Evolutionary conservation across 2,329 filamentous ascomycete genomes (phyloP).

Genomic region (Cryoendolithus antarcticus): DNA sequence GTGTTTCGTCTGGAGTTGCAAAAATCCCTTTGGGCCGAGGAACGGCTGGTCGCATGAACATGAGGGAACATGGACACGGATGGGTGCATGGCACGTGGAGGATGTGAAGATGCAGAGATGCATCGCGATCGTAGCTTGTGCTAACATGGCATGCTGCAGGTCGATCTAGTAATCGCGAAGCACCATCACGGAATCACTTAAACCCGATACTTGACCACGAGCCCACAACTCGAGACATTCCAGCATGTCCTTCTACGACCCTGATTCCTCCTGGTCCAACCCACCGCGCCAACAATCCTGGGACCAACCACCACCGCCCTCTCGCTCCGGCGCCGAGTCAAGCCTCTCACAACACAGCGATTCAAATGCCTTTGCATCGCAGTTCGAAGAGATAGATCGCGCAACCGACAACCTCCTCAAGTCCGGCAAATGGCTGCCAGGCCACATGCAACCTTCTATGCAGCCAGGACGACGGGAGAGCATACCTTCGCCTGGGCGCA

Average conservation of each 20-base stretch:
- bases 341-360: slow-evolving; percentile 52
- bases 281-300: slow-evolving; percentile 54
- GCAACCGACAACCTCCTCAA: slow-evolving; percentile 92
- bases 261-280: slow-evolving; percentile 48
- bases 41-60: too few species aligned
- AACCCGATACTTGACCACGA: too few species aligned
- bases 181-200: too few species aligned
- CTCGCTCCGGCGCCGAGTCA: slow-evolving; percentile 64
- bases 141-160: too few species aligned
- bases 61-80: too few species aligned
- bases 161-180: too few species aligned
- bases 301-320: slow-evolving; percentile 61
- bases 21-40: too few species aligned
- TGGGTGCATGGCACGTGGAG: too few species aligned
- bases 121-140: too few species aligned
- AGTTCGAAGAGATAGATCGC: slow-evolving; percentile 93
- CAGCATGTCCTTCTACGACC: slow-evolving; percentile 58
- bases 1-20: too few species aligned
- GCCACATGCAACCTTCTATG: slow-evolving; percentile 5
- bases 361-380: slow-evolving; percentile 64
- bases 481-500: slow-evolving; percentile 12
- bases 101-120: too few species aligned
- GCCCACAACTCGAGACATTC: too few species aligned
- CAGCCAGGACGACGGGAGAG: slow-evolving; percentile 62
- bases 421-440: slow-evolving; percentile 77